phyloP scores from a whole-genome alignment of 169 alveolate genomes.

The Amoebophrya sp. region DNA sequence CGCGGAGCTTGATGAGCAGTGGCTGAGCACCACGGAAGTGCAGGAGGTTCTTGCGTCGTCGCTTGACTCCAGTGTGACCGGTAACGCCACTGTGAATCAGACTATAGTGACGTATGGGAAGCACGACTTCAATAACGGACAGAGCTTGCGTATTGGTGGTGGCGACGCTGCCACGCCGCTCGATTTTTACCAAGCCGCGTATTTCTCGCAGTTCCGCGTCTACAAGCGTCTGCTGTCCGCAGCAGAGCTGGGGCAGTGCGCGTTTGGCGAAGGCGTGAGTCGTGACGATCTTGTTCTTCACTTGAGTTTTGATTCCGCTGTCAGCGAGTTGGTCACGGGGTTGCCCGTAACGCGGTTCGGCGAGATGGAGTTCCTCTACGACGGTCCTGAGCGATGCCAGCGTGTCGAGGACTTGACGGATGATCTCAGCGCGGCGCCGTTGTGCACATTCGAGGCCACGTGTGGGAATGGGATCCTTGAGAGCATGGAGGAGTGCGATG shows the following conservation, averaged over 20 bases:
- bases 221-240: neutral
- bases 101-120: neutral
- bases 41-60: too few species aligned
- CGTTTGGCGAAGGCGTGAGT: neutral
- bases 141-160: neutral
- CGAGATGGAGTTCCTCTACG: neutral
- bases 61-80: neutral
- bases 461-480: neutral
- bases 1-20: neutral
- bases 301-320: neutral
- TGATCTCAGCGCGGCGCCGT: neutral
- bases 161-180: neutral
- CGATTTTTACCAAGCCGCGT: neutral
- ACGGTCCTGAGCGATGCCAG: neutral
- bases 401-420: neutral
- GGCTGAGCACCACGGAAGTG: neutral
- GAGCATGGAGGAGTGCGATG: neutral
- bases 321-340: neutral
- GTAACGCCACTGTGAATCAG: neutral
- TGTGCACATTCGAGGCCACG: neutral
- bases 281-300: neutral
- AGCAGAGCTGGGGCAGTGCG: neutral
- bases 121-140: slow-evolving; percentile 3
- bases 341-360: neutral
- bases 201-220: neutral